A percentile compares a stretch with the other conserved stretches of the same genome.
Evolutionary conservation across 2,329 filamentous ascomycete genomes (phyloP).

Genomic region (Alternaria sp.): DNA sequence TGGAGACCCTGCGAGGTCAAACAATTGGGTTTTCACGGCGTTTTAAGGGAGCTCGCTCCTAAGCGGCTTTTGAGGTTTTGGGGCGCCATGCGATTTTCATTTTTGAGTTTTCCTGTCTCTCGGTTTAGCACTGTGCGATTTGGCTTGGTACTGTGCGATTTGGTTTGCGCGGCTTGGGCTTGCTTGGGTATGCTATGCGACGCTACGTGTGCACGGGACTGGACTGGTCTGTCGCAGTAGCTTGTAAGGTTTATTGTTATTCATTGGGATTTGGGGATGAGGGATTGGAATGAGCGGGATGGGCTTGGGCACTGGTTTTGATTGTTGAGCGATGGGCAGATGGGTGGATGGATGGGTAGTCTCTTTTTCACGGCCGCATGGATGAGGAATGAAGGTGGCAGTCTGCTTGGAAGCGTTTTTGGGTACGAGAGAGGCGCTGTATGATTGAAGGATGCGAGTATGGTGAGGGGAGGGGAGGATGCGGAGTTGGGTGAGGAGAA

Average conservation of each 20-base stretch:
- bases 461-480: not conserved
- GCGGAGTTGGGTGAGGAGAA: too few relatives aligned
- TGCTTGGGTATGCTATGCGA: not conserved
- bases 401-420: not conserved
- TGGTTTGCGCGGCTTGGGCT: not conserved
- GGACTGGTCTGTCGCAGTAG: not conserved
- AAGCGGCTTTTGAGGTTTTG: not conserved
- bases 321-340: not conserved
- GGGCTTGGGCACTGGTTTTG: not conserved
- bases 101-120: not conserved
- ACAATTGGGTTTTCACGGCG: not conserved
- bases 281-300: not conserved
- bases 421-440: not conserved
- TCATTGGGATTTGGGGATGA: not conserved
- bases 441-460: not conserved
- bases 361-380: not conserved
- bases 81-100: not conserved
- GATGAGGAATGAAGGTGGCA: not conserved
- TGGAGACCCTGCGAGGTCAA: not conserved
- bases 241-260: not conserved
- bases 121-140: not conserved
- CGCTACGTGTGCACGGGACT: not conserved
- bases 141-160: not conserved
- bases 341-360: not conserved
- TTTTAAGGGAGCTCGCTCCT: not conserved